Conservation (phyloP, 495 filamentous ascomycete species). For the Penicillium roqueforti region DNA sequence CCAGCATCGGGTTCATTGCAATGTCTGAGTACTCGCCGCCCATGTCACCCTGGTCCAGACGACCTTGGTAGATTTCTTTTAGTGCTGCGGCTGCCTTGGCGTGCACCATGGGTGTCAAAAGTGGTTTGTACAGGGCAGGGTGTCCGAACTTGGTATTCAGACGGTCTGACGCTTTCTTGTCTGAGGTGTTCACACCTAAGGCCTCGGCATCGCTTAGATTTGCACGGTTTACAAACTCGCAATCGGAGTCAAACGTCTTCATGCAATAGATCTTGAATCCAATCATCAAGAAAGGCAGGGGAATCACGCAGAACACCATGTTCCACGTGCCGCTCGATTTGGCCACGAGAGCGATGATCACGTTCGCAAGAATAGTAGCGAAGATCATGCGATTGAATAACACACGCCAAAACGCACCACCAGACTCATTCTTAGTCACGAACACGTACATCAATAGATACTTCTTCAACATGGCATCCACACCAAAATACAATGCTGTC, state of each 20-base stretch:
- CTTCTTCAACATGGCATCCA: constrained; percentile 90
- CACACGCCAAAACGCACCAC: constrained; percentile 87
- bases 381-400: constrained; percentile 91
- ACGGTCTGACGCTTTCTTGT: constrained; percentile 60
- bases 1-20: constrained; percentile 75
- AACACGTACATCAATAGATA: constrained; percentile 94
- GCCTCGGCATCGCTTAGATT: constrained; percentile 55
- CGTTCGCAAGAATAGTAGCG: constrained; percentile 71
- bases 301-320: constrained; percentile 63
- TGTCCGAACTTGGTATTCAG: constrained; percentile 82
- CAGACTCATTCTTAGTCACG: constrained; percentile 92
- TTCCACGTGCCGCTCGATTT: constrained; percentile 55
- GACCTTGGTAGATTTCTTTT: constrained; percentile 73
- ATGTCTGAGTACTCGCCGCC: constrained; percentile 69
- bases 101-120: constrained; percentile 95
- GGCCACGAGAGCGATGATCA: constrained; percentile 70
- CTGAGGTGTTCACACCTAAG: constrained; percentile 39
- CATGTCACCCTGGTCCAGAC: constrained; percentile 59
- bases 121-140: constrained; percentile 80
- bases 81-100: constrained; percentile 81
- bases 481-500: constrained; percentile 80
- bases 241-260: constrained; percentile 67
- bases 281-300: constrained; percentile 75
- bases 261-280: constrained; percentile 85
- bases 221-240: constrained; percentile 69